A percentile compares a stretch with the other conserved stretches of the same genome.
Evolutionary conservation across 2,329 filamentous ascomycete genomes (phyloP).

Genomic region (Colletotrichum sp.): DNA sequence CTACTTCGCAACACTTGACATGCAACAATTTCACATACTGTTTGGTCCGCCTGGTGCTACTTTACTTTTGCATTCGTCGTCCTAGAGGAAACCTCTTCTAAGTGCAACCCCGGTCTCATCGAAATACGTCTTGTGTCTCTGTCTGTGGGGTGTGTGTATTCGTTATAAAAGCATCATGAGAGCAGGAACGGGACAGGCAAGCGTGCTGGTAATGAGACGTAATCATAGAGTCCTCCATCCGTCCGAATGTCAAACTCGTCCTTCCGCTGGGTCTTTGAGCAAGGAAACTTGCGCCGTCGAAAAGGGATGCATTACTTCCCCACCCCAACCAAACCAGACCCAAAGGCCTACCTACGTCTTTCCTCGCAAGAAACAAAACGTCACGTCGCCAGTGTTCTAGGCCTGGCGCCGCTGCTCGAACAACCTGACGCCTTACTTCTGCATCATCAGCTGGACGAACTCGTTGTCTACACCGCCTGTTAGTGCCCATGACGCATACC

Average conservation of each 20-base stretch:
- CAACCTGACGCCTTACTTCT: constrained; percentile 68
- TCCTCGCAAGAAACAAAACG: constrained; percentile 8
- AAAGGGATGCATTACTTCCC: background rate
- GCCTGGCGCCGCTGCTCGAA: constrained; percentile 1
- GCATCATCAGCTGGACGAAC: constrained; percentile 95
- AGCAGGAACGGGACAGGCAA: constrained; percentile 10
- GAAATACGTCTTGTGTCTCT: constrained; percentile 3
- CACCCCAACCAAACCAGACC: background rate
- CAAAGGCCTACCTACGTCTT: background rate
- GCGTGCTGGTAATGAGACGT: constrained; percentile 5
- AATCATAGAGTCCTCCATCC: background rate
- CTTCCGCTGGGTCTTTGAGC: background rate
- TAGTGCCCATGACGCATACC: background rate
- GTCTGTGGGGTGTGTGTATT: constrained; percentile 13
- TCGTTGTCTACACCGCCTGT: constrained; percentile 72
- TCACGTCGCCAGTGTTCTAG: background rate
- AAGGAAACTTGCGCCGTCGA: background rate
- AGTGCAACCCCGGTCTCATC: constrained; percentile 9
- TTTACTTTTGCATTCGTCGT: constrained; percentile 12
- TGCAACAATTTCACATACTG: background rate
- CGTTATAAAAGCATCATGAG: constrained; percentile 16
- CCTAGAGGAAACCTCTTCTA: constrained; percentile 12
- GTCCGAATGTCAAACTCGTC: background rate
- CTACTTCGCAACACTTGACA: background rate
- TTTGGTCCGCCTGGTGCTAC: background rate